Base-by-base conservation (phyloP, 75 land plant genomes). In the Picea glauca region DNA sequence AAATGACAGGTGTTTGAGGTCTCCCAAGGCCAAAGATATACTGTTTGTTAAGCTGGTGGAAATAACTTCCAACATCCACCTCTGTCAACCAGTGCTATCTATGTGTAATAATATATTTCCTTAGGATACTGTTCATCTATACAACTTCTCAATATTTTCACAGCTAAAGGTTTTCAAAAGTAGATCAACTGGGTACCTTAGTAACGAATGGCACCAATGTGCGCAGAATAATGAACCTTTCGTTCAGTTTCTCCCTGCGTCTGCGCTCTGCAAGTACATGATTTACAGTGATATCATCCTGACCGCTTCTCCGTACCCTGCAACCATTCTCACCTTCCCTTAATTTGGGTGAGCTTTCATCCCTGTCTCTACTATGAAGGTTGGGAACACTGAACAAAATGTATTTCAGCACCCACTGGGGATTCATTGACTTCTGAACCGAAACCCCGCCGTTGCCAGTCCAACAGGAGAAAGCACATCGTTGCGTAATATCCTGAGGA, bases 231-330 rank as follows among this genome's bases (percentile, higher is more conserved):
- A 94, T 84, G 85, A 94, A 94, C 78, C 91, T 75, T 64, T 94
- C 98, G 74, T 94, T 94, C 2, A 94, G 96, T 67, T 93, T 93
- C 85, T 94, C 98, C 23, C 95, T 86, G 57, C 95, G 82, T 30
- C 93, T 79, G 0, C 97, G 88, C 60, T 94, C 97, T 8, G 94
- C 91, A 0, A 94, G 82, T 35, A 92, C 95, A 72, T 94, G 97
- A 75, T 84, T 92, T 9, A 88, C 93, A 78, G 88, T 93, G 5
- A 89, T 80, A 35, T 91, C 93, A 1, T 94, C 98, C 57, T 94
- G 90, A 12, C 86, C 74, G 20, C 62, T 81, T 78, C 84, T 85
- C 33, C 83, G 78, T 32, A 82, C 60, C 74, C 83, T 63, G 61
- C 75, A 33, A 17, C 77, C 26, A 40, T n/a, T 70, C 6, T 72